These are phyloP conservation scores for Rhodotorula sp. DNA, from an alignment of 1,284 basidiomycete species.

Conservation along the genomic window DNA sequence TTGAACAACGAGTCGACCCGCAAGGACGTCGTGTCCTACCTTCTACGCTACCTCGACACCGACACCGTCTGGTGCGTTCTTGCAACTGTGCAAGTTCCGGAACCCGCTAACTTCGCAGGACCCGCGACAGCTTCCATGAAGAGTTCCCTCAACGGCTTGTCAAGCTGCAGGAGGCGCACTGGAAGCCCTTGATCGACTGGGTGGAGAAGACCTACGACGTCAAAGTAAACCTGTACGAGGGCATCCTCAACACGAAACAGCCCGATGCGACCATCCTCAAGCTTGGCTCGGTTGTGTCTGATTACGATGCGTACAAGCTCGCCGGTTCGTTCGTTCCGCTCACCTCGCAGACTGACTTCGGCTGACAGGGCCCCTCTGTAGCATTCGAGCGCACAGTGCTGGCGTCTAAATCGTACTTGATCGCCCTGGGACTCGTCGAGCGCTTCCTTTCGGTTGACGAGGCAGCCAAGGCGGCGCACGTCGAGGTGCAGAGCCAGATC, in stretches of 20 bases:
- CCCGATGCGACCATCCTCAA: slow-evolving; percentile 63
- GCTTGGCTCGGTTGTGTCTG: slow-evolving; percentile 59
- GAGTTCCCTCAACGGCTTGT: slow-evolving; percentile 73
- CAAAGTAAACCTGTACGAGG: slow-evolving; percentile 66
- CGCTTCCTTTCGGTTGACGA: slow-evolving; percentile 74
- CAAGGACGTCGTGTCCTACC: slow-evolving; percentile 64
- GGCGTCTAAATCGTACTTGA: slow-evolving; percentile 86
- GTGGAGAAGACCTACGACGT: slow-evolving; percentile 63
- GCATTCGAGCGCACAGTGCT: slow-evolving; percentile 91
- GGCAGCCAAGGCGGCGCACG: slow-evolving; percentile 79
- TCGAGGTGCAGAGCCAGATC: slow-evolving; percentile 93
- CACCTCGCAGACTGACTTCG: rapidly evolving
- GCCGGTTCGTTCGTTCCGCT: slow-evolving; percentile 62
- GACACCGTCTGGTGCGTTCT: slow-evolving; percentile 82
- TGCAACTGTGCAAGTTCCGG: neutral
- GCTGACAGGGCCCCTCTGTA: slow-evolving; percentile 45
- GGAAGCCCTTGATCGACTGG: slow-evolving; percentile 87
- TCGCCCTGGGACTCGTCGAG: slow-evolving; percentile 78
- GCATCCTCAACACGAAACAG: slow-evolving; percentile 67
- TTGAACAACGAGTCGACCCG: slow-evolving; percentile 61
- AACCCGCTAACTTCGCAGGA: neutral
- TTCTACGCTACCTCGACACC: slow-evolving; percentile 87
- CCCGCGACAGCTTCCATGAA: slow-evolving; percentile 68
- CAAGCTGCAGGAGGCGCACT: slow-evolving; percentile 76
- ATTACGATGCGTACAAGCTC: slow-evolving; percentile 77